A percentile compares a stretch with the other conserved stretches of the same genome.
These are phyloP conservation scores for Paramecium bursaria DNA, from an alignment of 73 alveolate genomes.

Conservation along the genomic window DNA sequence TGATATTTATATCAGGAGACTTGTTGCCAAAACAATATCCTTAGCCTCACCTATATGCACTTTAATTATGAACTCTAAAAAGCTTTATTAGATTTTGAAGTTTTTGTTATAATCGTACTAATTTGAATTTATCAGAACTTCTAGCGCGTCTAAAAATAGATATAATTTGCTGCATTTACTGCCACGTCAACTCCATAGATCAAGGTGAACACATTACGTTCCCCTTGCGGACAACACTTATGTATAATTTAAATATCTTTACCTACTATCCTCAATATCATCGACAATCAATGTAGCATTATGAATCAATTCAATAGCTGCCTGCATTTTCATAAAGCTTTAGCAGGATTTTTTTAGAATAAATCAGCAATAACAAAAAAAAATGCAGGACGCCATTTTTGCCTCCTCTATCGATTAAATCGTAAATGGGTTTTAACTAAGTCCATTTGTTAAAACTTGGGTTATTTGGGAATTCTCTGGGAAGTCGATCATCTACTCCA, in stretches of 20 bases:
- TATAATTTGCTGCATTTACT: conserved; percentile 82
- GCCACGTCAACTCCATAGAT: conserved; percentile 87
- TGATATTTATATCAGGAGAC: too few species aligned
- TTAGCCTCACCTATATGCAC: conserved; percentile 90
- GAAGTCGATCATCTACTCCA: too few species aligned
- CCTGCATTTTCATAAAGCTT: conserved; percentile 60
- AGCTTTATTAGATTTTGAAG: conserved; percentile 55
- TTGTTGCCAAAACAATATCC: conserved; percentile 91
- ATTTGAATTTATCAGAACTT: conserved; percentile 53
- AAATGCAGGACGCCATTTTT: conserved; percentile 87
- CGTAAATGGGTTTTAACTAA: conserved; percentile 85
- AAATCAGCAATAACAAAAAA: conserved; percentile 70
- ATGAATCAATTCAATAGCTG: conserved; percentile 81
- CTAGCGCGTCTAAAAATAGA: conserved; percentile 82
- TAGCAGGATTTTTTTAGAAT: conserved; percentile 9
- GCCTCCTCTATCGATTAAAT: conserved; percentile 90
- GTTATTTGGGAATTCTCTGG: too few species aligned
- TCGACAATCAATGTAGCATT: conserved; percentile 89
- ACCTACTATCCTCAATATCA: conserved; percentile 89
- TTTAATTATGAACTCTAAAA: conserved; percentile 76
- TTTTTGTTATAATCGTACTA: conserved; percentile 18
- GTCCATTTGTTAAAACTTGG: too few species aligned
- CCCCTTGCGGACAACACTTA: conserved; percentile 83
- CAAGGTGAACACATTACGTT: conserved; percentile 87
- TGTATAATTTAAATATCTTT: too few species aligned